Evolutionary conservation across 2,329 filamentous ascomycete genomes (phyloP), one percentile per base, ranked within the genome.

Genomic region (Pseudocercospora vitis): DNA sequence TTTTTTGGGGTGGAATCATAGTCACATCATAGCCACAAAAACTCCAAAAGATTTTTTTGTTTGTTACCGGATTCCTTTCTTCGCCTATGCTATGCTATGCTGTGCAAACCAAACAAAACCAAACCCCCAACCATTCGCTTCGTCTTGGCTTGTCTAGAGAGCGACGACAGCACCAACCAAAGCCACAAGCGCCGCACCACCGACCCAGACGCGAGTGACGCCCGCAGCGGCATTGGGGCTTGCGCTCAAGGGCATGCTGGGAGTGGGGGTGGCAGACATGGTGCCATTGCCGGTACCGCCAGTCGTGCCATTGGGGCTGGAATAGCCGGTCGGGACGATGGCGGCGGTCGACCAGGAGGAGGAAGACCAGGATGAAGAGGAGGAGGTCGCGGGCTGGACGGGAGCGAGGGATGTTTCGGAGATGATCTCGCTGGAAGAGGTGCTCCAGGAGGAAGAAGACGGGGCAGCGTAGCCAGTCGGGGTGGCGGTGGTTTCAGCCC

Each of bases 131-230:
- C 14, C 14, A 19, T 37, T 7, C 21, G 2, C 33, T 37, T 11
- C 7, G 33, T 19, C 28, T 29, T 6, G 28, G 12, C 6, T 5
- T 35, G n/a, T 45, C 46, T 53, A 61, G n/a, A 61, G 52, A 28
- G 45, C 53, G 39, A 53, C 54, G 32, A 61, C 57, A 9, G 57
- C 32, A 18, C 50, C 59, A n/a, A 52, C 57, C 6, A 72, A 3
- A 75, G 9, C 31, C 58, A 62, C 48, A 68, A 76, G 33, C 0
- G 68, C 70, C 7, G 70, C 53, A 18, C 76, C 69, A 14, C 73
- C 75, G 18, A 79, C 64, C 76, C 76, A 79, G 21, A 80, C 59
- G 29, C 75, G 64, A 0, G 68, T 52, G 19, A 78, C 70, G 56
- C 78, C 73, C 21, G 37, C 37, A 12, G 8, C 12, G 21, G 12